phyloP scores from a whole-genome alignment of 148 eudicot species.

The Amaranthus hypochondriacus region DNA sequence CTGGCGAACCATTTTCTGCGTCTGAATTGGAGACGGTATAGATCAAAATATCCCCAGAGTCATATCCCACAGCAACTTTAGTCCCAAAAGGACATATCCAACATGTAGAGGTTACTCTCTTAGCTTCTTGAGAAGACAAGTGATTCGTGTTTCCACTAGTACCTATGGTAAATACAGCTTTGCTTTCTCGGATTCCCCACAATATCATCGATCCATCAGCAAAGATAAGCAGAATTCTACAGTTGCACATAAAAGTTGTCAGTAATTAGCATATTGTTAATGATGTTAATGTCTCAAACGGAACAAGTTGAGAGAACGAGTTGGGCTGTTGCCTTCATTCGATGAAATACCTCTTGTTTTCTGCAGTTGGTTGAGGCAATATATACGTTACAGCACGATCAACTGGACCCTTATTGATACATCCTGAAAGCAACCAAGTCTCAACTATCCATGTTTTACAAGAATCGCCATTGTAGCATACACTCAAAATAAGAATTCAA shows the following conservation, averaged over 20 bases:
- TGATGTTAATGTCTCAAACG: background rate
- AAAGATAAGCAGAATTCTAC: slow-evolving; percentile 75
- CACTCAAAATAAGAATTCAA: background rate
- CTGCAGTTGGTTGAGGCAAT: slow-evolving; percentile 84
- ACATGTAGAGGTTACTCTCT: slow-evolving; percentile 77
- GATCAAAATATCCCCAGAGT: slow-evolving; percentile 69
- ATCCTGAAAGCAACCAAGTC: slow-evolving; percentile 36
- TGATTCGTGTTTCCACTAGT: slow-evolving; percentile 49
- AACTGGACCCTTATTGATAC: slow-evolving; percentile 38
- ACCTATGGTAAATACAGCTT: slow-evolving; percentile 49
- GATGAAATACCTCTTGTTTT: slow-evolving; percentile 61
- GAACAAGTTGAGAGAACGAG: background rate
- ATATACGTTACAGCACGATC: slow-evolving; percentile 45
- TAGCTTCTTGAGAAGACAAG: slow-evolving; percentile 52
- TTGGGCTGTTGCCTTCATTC: background rate
- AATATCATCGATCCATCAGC: slow-evolving; percentile 67
- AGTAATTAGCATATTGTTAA: background rate
- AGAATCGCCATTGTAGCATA: no score
- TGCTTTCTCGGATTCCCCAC: slow-evolving; percentile 81
- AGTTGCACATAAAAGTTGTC: slow-evolving; percentile 18
- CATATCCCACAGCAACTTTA: slow-evolving; percentile 74
- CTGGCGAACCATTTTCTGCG: slow-evolving; percentile 30
- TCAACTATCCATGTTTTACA: no score
- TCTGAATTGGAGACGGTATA: slow-evolving; percentile 42
- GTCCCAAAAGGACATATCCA: slow-evolving; percentile 88